Conservation (phyloP, 2,329 filamentous ascomycete genomes). For the Zymoseptoria brevis region DNA sequence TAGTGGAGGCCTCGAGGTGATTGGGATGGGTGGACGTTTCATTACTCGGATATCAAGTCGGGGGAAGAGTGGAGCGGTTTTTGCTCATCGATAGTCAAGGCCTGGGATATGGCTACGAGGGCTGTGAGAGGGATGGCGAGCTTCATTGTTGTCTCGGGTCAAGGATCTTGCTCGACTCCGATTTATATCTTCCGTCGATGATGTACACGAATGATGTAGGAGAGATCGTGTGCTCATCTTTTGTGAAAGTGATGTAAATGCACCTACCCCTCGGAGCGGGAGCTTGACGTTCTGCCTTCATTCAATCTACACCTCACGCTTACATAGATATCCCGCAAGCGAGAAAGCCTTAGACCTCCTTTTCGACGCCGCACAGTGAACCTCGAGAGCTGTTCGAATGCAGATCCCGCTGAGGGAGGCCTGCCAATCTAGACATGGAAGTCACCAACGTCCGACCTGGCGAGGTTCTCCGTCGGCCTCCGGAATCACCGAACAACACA, state of each 20-base stretch:
- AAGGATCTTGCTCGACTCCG: neutral
- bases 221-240: neutral
- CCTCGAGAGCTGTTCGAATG: too few species aligned
- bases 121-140: neutral
- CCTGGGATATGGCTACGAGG: neutral
- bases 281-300: neutral
- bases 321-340: neutral
- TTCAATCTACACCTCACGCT: neutral
- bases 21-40: neutral
- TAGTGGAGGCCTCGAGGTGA: neutral
- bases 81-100: neutral
- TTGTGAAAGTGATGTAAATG: neutral
- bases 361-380: too few species aligned
- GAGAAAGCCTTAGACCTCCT: neutral
- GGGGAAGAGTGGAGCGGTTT: neutral
- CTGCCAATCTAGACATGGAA: too few species aligned
- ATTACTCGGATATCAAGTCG: neutral
- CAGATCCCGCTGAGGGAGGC: too few species aligned
- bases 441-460: too few species aligned
- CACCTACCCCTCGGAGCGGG: neutral
- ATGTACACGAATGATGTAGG: neutral
- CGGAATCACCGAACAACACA: too few species aligned
- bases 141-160: neutral
- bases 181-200: neutral
- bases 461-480: too few species aligned